phyloP scores from a whole-genome alignment of 805 yeast genomes.

The Lachancea mirantina region DNA sequence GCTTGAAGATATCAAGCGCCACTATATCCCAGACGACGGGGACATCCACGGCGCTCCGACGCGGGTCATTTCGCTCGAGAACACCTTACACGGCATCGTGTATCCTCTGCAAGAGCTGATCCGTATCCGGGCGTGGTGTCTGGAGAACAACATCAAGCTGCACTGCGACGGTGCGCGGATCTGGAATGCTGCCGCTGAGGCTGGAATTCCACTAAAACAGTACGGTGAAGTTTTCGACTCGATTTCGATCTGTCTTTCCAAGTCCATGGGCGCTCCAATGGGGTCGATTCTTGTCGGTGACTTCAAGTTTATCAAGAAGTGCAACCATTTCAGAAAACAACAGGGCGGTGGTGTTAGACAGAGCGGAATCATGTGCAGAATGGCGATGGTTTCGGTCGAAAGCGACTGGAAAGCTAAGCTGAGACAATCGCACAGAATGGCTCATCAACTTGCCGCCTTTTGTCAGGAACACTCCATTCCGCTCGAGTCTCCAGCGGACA shows the following conservation, averaged over 20 bases:
- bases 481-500: slow-evolving; percentile 69
- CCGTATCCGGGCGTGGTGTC: slow-evolving; percentile 65
- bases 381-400: slow-evolving; percentile 75
- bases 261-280: slow-evolving; percentile 88
- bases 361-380: slow-evolving; percentile 69
- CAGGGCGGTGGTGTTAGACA: slow-evolving; percentile 93
- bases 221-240: slow-evolving; percentile 77
- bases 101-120: slow-evolving; percentile 73
- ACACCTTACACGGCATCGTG: slow-evolving; percentile 78
- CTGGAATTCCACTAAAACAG: slow-evolving; percentile 56
- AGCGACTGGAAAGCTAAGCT: slow-evolving; percentile 57
- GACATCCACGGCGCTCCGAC: slow-evolving; percentile 90
- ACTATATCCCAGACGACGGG: slow-evolving; percentile 62
- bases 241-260: slow-evolving; percentile 83
- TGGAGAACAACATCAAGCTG: slow-evolving; percentile 47
- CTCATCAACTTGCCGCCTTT: slow-evolving; percentile 45
- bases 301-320: slow-evolving; percentile 49
- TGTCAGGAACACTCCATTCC: slow-evolving; percentile 47
- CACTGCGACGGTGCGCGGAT: slow-evolving; percentile 96
- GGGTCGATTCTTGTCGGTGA: slow-evolving; percentile 81
- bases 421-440: slow-evolving; percentile 41
- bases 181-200: slow-evolving; percentile 78
- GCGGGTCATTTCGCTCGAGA: slow-evolving; percentile 73
- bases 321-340: slow-evolving; percentile 84
- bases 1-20: slow-evolving; percentile 64